Base-by-base conservation (phyloP, 1,284 basidiomycete genomes). In the Puccinia polysora region DNA sequence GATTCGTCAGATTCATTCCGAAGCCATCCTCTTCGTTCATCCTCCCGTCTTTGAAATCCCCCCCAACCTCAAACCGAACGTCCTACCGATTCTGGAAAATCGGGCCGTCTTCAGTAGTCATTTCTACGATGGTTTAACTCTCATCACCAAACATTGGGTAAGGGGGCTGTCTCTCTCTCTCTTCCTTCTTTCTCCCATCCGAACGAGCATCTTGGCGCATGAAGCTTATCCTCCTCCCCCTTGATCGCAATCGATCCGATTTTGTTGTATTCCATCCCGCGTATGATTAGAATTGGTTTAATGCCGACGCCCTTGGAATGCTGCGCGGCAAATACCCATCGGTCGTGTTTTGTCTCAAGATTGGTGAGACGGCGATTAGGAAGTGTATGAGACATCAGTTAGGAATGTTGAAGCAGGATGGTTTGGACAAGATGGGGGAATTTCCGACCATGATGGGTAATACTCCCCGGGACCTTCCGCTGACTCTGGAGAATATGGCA, bases 261-360 rank as follows among this genome's bases (percentile, higher is more conserved):
- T 2, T 23, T 4, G n/a, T 65, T 20, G n/a, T 28, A 43, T 50
- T 20, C 30, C 32, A 28, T 38, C n/a, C n/a, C n/a, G n/a, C n/a
- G n/a, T n/a, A n/a, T n/a, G n/a, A n/a, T n/a, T n/a, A 69, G 65
- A 89, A 93, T 78, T 92, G 89, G 90, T 91, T 95, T 84, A 97
- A 97, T 77, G 77, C 86, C 79, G 81, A 87, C 83, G 76, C 81
- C 82, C 73, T 87, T 81, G 79, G 91, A 82, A 45, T 89, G 84
- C 73, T 91, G 82, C 83, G 95, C 49, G 91, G 91, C 20, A 91
- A 91, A 78, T 98, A 97, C 80, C 84, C 84, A 59, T 80, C 81
- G 5, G 76, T 84, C 10, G 76, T 83, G 10, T 81, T 83, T 70
- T 84, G 83, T 7, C 77, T 86, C 62, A 81, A 82, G 77, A 82